phyloP scores from a whole-genome alignment of 192 early-diverging fungal genomes.

The Anaeromyces robustus region DNA sequence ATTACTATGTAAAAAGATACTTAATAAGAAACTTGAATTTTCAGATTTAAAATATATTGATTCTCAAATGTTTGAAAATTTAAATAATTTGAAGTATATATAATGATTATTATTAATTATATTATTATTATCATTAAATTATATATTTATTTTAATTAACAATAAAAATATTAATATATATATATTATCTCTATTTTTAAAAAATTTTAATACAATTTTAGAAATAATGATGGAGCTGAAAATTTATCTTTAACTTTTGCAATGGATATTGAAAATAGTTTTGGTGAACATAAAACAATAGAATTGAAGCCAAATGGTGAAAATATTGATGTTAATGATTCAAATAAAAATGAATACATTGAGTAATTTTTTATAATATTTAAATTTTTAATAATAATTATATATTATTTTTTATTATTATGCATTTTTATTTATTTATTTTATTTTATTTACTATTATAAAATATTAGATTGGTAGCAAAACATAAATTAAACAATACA shows the following conservation, averaged over 20 bases:
- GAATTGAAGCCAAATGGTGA: slow-evolving; percentile 78
- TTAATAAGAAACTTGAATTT: slow-evolving; percentile 73
- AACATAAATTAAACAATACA: too few relatives aligned
- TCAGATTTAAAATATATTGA: slow-evolving; percentile 92
- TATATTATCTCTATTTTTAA: too few relatives aligned
- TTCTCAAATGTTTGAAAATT: slow-evolving; percentile 73
- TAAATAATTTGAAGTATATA: slow-evolving; percentile 77
- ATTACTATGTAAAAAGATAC: slow-evolving; percentile 93
- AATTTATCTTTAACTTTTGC: slow-evolving; percentile 78
- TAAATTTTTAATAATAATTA: too few relatives aligned
- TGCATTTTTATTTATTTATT: too few relatives aligned
- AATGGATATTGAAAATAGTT: slow-evolving; percentile 68
- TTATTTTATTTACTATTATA: too few relatives aligned
- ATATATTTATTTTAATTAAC: too few relatives aligned
- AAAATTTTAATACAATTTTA: too few relatives aligned
- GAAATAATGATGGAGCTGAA: slow-evolving; percentile 76
- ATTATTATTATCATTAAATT: neutral
- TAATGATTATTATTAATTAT: neutral
- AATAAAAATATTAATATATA: too few relatives aligned
- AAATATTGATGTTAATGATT: slow-evolving; percentile 80
- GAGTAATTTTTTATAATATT: slow-evolving; percentile 22
- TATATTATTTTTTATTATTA: too few relatives aligned
- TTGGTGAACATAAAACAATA: slow-evolving; percentile 76
- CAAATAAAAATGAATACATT: slow-evolving; percentile 92
- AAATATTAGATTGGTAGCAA: too few relatives aligned